Base-by-base conservation (phyloP, 2,329 filamentous ascomycete species). In the Diaporthe citriasiana region DNA sequence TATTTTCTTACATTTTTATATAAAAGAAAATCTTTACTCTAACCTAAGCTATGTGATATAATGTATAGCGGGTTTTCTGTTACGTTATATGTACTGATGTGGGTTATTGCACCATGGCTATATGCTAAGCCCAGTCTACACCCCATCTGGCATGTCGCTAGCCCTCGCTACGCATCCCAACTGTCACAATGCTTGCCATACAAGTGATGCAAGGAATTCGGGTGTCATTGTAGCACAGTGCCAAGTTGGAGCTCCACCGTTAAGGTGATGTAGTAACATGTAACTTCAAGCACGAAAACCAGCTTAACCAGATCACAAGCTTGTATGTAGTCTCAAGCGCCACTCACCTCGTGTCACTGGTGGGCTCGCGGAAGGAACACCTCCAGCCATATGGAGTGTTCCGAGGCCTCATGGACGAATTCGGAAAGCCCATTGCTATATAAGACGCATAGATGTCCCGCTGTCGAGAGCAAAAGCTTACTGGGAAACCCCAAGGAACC, bases 181-280 rank as follows among this genome's bases (percentile, higher is more conserved):
- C 30, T 25, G 45, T 38, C 63, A 68, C 25, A 33, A 68, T 40
- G 40, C 33, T 33, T 68, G 15, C 47, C 27, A 25, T 38, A 15
- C 35, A 53, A 68, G 63, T 6, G 63, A 68, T 40, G 47, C 63
- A 40, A 68, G 63, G 63, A 47, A 47, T 68, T 51, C 47, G 63
- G 63, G 45, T 53, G 47, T 27, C 63, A 68, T 50, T 53, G 27
- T 66, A 19, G 27, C 25, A 50, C 42, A 53, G 63, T 68, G 63
- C 63, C 63, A 66, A 66, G 47, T 53, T 53, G n/a, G 12, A 40
- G n/a, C 33, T 50, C 33, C 33, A 68, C 51, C 63, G n/a, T 53
- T 51, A 53, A 68, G n/a, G 30, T 40, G 47, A 53, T 68, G 45
- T 68, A 53, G 63, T 17, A 53, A 53, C 63, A 53, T 68, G 63